Base-by-base conservation (phyloP, 2,329 filamentous ascomycete species). In the Xylariaceae sp. region DNA sequence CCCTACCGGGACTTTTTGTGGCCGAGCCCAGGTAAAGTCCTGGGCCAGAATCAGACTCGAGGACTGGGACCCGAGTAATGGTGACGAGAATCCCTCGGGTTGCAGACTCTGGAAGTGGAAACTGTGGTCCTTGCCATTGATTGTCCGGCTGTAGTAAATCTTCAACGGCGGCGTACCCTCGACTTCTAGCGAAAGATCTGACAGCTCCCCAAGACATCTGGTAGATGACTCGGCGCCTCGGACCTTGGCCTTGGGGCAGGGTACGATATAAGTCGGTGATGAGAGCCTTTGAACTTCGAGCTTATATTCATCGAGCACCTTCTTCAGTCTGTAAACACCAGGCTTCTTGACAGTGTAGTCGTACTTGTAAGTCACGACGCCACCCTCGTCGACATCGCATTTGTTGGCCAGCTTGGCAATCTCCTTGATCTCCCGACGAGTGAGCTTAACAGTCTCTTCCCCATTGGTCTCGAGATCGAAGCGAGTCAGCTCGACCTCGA, bases 61-160 rank as follows among this genome's bases (percentile, higher is more conserved):
- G 22, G 75, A 76, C 45, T 79, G 75, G 42, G 83, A 78, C 45
- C 80, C 80, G n/a, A 88, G 72, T 34, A 96, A 75, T 1, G 91
- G 90, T 1, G 90, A 96, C 3, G 81, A 77, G 63, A 92, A 87
- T 34, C 89, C 89, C 45, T 97, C 91, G 0, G 94, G 92, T 62
- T 96, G 92, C 42, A 99, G 83, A 64, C 90, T 96, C 70, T 97
- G 92, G 62, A 96, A 93, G 57, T 93, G 90, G 60, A 92, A 90
- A 54, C 89, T 89, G 61, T 87, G 86, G 58, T 95, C 85, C 58
- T 89, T 87, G 55, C 85, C 84, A 61, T 97, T 96, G 61, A 96
- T 86, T 6, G 85, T 87, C 48, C 91, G 87, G 63, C 90, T 94
- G 71, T 99, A 99, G 62, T 90, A 89, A 61, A 99, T 89, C 67